Evolutionary conservation across 2,329 filamentous ascomycete species (phyloP), one percentile per base, ranked within the genome.

Genomic region (Aspergillus caelatus): DNA sequence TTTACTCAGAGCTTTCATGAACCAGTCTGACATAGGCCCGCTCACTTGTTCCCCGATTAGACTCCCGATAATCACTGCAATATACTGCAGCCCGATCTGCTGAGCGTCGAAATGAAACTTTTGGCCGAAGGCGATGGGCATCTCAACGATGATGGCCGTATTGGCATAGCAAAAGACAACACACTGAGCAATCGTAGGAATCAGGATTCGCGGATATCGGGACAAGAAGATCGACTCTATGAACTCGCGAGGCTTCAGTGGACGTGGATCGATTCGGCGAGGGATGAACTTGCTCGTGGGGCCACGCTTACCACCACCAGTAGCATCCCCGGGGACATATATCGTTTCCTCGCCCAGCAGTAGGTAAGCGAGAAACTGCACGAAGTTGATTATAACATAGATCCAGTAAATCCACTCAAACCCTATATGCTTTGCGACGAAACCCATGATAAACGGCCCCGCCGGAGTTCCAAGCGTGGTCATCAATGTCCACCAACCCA

Each of bases 391-490:
- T 39, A 87, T 86, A 5, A 83, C 83, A n/a, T 86, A 77, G 34
- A 83, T 81, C 80, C 82, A 87, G 71, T 84, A 87, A 23, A 87
- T 85, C 85, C 85, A 87, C 10, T 83, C 75, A 48, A 84, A 85
- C 0, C 83, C 82, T 12, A 83, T 79, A 30, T 83, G 79, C 58
- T 83, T 74, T 0, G 80, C 80, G 1, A 87, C 84, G 48, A 75
- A 75, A 0, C 73, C 72, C 67, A 76, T 72, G 16, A 75, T 66
- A 21, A 76, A 73, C 0, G 73, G 72, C 2, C 71, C 72, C 19
- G 75, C 68, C 0, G 82, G 81, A 11, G 81, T 80, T 28, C 82
- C 82, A 10, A 84, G 67, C 0, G 82, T 84, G 7, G 83, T 75
- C 74, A 85, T 79, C 23, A 76, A 48, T 8, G 83, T 85, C 84